Evolutionary conservation across 306 rosid species (phyloP).

Genomic region (Vicia faba): DNA sequence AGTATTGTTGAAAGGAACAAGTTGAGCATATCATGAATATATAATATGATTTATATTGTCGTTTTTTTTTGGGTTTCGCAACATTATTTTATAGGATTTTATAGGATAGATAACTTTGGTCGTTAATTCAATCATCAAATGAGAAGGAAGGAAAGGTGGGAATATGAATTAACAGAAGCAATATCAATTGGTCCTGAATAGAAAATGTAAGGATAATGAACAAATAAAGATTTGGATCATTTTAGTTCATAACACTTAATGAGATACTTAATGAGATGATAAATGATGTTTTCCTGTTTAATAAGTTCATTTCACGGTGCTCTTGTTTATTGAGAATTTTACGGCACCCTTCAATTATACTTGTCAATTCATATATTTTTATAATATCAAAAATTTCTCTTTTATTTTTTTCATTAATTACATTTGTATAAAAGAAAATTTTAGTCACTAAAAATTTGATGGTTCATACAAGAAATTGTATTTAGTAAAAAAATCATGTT

Average conservation of each 20-base stretch:
- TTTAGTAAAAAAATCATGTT: no score
- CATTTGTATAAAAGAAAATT: no score
- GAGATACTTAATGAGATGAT: no score
- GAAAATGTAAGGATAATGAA: not conserved
- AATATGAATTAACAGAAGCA: not conserved
- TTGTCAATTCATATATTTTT: no score
- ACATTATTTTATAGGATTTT: no score
- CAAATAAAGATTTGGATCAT: slow-evolving; percentile 36
- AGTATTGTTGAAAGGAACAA: slow-evolving; percentile 21
- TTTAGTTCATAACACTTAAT: no score
- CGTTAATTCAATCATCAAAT: not conserved
- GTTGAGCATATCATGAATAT: slow-evolving; percentile 1
- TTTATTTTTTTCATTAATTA: no score
- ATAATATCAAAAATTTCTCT: no score
- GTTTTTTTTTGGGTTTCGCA: slow-evolving; percentile 30
- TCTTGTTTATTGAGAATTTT: not conserved
- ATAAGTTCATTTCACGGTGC: slow-evolving; percentile 54
- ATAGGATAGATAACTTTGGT: not conserved
- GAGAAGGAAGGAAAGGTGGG: not conserved
- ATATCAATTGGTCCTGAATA: slow-evolving; percentile 31
- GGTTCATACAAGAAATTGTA: no score
- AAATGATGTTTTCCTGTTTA: no score
- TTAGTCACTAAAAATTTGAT: no score
- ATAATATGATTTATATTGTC: not conserved
- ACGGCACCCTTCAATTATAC: no score